Evolutionary conservation across 805 yeast species (phyloP), one percentile per base, ranked within the genome.

Genomic region (Scheffersomyces stipitis): DNA sequence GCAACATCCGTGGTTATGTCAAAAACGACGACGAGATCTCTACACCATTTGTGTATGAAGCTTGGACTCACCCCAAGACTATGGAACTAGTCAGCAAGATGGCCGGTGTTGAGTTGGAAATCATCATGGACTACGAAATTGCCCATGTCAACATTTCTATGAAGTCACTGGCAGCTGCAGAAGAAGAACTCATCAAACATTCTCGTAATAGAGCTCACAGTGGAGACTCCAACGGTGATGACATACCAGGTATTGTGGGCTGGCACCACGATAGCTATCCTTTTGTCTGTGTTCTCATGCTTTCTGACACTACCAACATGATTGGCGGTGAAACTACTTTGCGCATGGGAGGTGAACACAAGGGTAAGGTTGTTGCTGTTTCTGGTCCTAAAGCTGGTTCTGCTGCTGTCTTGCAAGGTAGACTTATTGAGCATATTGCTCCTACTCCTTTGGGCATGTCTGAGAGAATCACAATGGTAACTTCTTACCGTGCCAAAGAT

Each of bases 221-320:
- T 15, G 32, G 37, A 4, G 32, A 31, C 2, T 33, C 47, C 24
- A 51, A 56, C 15, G 70, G 64, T 23, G 57, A 52, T 4, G 69
- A 71, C 28, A 65, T 75, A 33, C 78, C 78, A 9, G 81, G 79
- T 15, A 68, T 78, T 29, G 81, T 78, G 24, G 76, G 77, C 20
- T 79, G 85, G 85, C 84, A 79, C 61, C 54, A 63, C 36, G 85
- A 79, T 51, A 70, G 80, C n/a, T 78, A 76, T 38, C 83, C 83
- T 12, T 77, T 76, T 51, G 83, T 78, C 14, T 79, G 83, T 56
- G 84, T 79, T 12, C 63, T 78, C 42, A 79, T 79, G 85, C 51
- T 79, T 30, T 71, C 78, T 20, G 83, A 78, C 49, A 79, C 84
- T 6, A 45, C 71, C 2, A 57, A 65, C 30, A 78, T 78, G 83